phyloP scores from a whole-genome alignment of 805 yeast genomes.

The Candida quercuum region DNA sequence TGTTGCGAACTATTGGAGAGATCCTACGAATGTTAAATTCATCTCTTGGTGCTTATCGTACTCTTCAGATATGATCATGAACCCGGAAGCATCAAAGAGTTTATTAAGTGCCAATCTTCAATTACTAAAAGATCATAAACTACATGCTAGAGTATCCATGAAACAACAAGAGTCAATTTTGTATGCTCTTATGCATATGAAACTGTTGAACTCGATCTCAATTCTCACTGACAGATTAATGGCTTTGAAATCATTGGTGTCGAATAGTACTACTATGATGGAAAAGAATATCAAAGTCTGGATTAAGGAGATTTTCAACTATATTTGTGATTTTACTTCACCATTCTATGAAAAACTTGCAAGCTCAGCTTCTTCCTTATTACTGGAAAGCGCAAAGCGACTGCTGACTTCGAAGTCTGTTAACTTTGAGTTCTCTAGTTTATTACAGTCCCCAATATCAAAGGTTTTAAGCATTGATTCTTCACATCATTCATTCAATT shows the following conservation, averaged over 20 bases:
- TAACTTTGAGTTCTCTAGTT: constrained; percentile 12
- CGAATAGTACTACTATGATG: constrained; percentile 19
- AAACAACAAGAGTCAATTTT: constrained; percentile 16
- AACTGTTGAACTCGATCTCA: constrained; percentile 16
- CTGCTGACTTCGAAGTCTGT: constrained; percentile 14
- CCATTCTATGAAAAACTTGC: constrained; percentile 9
- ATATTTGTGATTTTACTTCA: constrained; percentile 15
- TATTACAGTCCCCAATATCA: constrained; percentile 5
- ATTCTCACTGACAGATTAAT: constrained; percentile 17
- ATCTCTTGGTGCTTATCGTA: constrained; percentile 14
- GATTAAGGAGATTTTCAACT: constrained; percentile 15
- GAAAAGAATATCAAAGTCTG: constrained; percentile 22
- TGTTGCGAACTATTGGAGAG: constrained; percentile 4
- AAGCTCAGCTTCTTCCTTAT: constrained; percentile 3
- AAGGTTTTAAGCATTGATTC: constrained; percentile 9
- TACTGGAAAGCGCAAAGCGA: constrained; percentile 16
- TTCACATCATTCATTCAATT: constrained; percentile 1
- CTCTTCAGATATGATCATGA: constrained; percentile 8
- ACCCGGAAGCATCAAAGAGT: constrained; percentile 15
- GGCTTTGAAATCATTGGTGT: constrained; percentile 15
- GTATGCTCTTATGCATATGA: constrained; percentile 17
- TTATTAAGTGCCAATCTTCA: constrained; percentile 21
- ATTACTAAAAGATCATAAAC: constrained; percentile 19
- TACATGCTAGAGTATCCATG: constrained; percentile 5
- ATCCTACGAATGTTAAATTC: constrained; percentile 2